Evolutionary conservation across 345 rosid genomes (phyloP), one percentile per base, ranked within the genome.

Genomic region (Fremontodendron californicum): DNA sequence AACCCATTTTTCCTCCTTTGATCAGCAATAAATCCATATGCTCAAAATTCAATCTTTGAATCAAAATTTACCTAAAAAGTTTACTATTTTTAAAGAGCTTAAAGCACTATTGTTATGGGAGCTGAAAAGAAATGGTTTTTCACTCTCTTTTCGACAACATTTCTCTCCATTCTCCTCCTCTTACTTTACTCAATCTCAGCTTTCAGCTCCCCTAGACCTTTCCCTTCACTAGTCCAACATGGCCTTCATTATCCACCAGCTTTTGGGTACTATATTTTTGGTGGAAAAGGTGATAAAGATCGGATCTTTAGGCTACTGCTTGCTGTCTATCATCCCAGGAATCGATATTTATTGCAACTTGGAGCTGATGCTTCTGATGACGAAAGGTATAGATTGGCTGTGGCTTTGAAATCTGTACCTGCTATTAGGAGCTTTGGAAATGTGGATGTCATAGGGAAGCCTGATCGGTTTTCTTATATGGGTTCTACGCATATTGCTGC

Each of bases 241-340:
- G 99, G 99, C 9, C 65, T 84, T 52, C 97, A 88, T 78, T 82
- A 91, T 79, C 99, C 99, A 61, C 99, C 99, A 0, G 75, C 99
- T 58, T 93, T 93, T 79, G 96, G 94, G 23, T 96, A 96, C 77
- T 96, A 90, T 86, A 90, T 96, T 54, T 87, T 85, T 69, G 99
- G 99, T 12, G 92, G 89, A 27, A 85, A 80, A 48, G 97, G 96
- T 19, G 93, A 93, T 73, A 78, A 54, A 48, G 91, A 89, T 82
- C 89, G 89, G 89, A 92, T 96, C 87, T 76, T 92, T 35, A 85
- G 99, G 80, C 78, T 93, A 25, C 73, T 93, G 79, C 96, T 93
- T 7, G 95, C 99, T 0, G 87, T 96, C n/a, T 96, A 96, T 79
- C 99, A 96, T 71, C 99, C 99, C 0, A 88, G 98, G 82, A 96